Percentiles rank a stretch among this genome's conserved stretches.
phyloP scores from a whole-genome alignment of 2,329 filamentous ascomycete genomes.

The Hymenoscyphus albidus region DNA sequence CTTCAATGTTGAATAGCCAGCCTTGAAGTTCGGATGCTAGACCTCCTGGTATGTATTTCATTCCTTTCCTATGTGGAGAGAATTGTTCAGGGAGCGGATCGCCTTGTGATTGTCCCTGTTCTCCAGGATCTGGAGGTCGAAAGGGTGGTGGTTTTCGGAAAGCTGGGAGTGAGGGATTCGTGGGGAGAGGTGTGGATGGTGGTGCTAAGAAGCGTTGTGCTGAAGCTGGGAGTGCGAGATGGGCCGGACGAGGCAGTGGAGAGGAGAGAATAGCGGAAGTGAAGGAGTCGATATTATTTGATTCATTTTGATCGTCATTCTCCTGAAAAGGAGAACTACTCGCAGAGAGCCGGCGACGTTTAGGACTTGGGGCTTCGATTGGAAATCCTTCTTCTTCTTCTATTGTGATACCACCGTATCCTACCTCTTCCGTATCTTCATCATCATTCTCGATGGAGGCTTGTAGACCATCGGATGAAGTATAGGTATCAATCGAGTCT shows the following conservation, averaged over 20 bases:
- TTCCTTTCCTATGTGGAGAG: conserved; percentile 47
- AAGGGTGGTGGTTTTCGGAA: conserved; percentile 36
- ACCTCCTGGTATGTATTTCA: conserved; percentile 47
- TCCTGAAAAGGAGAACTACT: conserved; percentile 16
- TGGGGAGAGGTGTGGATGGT: conserved; percentile 20
- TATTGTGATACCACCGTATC: background rate
- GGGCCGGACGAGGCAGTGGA: conserved; percentile 19
- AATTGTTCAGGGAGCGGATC: conserved; percentile 49
- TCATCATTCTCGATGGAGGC: conserved; percentile 30
- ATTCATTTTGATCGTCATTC: conserved; percentile 13
- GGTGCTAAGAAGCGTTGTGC: conserved; percentile 31
- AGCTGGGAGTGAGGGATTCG: conserved; percentile 5
- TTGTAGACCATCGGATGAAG: conserved; percentile 27
- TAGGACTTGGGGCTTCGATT: conserved; percentile 24
- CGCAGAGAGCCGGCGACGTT: conserved; percentile 31
- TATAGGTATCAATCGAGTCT: conserved; percentile 27
- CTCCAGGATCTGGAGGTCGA: conserved; percentile 28
- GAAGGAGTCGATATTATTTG: conserved; percentile 19
- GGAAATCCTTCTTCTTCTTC: conserved; percentile 19
- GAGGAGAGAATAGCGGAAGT: conserved; percentile 29
- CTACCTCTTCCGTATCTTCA: conserved; percentile 14
- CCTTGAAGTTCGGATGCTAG: conserved; percentile 46
- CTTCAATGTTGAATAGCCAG: conserved; percentile 46
- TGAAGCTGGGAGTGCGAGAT: conserved; percentile 18
- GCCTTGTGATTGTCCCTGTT: conserved; percentile 12